A percentile compares a stretch with the other conserved stretches of the same genome.
Evolutionary conservation across 495 filamentous ascomycete genomes (phyloP).

Genomic region (Diplogelasinospora grovesii): DNA sequence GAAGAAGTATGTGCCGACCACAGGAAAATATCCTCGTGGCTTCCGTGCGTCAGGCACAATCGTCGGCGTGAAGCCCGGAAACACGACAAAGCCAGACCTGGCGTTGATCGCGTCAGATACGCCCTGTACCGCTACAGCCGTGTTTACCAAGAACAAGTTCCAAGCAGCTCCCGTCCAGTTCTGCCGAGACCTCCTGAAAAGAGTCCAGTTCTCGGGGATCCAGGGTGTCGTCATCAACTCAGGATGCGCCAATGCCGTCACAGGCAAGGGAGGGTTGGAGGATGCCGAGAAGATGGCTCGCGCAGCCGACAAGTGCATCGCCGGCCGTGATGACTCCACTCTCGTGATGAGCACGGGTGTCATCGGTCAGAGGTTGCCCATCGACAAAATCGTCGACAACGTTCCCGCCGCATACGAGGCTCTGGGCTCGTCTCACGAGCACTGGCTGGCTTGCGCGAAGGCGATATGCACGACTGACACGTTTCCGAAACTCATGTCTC

Average conservation of each 20-base stretch:
- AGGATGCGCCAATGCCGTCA: conserved; percentile 96
- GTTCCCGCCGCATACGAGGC: conserved; percentile 68
- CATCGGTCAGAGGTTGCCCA: conserved; percentile 90
- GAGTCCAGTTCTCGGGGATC: conserved; percentile 61
- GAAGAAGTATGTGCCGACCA: conserved; percentile 81
- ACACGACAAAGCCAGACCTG: conserved; percentile 83
- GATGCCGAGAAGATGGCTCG: conserved; percentile 80
- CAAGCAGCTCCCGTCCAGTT: conserved; percentile 91
- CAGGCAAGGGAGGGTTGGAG: conserved; percentile 82
- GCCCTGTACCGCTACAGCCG: conserved; percentile 86
- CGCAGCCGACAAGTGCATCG: conserved; percentile 65
- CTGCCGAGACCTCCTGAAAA: conserved; percentile 61
- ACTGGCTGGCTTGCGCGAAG: conserved; percentile 81
- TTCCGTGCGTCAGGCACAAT: conserved; percentile 83
- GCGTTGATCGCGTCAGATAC: conserved; percentile 80
- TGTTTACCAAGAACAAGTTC: conserved; percentile 98
- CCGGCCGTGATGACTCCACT: conserved; percentile 59
- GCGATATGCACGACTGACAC: conserved; percentile 99
- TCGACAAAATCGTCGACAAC: conserved; percentile 77
- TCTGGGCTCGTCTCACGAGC: conserved; percentile 67
- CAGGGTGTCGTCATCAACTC: conserved; percentile 87
- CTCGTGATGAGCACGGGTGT: conserved; percentile 98
- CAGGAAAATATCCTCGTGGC: conserved; percentile 80
- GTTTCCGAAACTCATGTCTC: conserved; percentile 91
- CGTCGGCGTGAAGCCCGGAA: conserved; percentile 88